Base-by-base conservation (phyloP, 495 filamentous ascomycete species). In the Recurvomyces mirabilis region DNA sequence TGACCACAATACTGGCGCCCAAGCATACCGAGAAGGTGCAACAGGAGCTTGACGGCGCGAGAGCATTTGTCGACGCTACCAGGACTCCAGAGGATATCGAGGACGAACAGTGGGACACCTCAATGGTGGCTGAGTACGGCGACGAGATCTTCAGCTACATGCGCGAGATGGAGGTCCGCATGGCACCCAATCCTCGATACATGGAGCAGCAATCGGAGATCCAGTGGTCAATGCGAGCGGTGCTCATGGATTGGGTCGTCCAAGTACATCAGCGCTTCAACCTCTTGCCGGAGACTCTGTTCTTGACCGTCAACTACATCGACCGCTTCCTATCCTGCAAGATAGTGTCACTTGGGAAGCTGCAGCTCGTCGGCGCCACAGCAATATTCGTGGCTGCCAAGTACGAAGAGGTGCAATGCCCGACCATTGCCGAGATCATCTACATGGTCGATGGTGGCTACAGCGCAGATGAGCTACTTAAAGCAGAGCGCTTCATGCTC, bases 401-500 rank as follows among this genome's bases (percentile, higher is more conserved):
- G 65, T 96, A 95, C 55, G 91, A 98, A 62, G 91, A 98, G 64
- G 93, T 96, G 65, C 93, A 93, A 61, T 89, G 87, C 56, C 91
- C 91, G 7, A 91, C 93, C 0, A 77, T 96, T 10, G 73, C 81
- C 43, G 91, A 98, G 68, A 93, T 98, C 57, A 83, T 94, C 43
- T 96, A 86, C 71, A 98, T 98, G 91, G 91, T 98, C 26, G 89
- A 98, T 61, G 73, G 77, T 9, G 87, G 85, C 43, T 98, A 94
- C 60, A 78, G 72, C 9, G 69, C 75, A 9, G 89, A 94, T 42
- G 91, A 96, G 65, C 88, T 98, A 30, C 73, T 96, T 45, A 94
- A 96, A 70, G 91, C 93, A 0, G 91, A 98, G 65, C 79, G 86
- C 15, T 96, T 94, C 71, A 98, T 98, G 91, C 70, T 96, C 28